Evolutionary conservation across 2,329 filamentous ascomycete genomes (phyloP), one percentile per base, ranked within the genome.

Genomic region (Teratosphaeria epicoccoides): DNA sequence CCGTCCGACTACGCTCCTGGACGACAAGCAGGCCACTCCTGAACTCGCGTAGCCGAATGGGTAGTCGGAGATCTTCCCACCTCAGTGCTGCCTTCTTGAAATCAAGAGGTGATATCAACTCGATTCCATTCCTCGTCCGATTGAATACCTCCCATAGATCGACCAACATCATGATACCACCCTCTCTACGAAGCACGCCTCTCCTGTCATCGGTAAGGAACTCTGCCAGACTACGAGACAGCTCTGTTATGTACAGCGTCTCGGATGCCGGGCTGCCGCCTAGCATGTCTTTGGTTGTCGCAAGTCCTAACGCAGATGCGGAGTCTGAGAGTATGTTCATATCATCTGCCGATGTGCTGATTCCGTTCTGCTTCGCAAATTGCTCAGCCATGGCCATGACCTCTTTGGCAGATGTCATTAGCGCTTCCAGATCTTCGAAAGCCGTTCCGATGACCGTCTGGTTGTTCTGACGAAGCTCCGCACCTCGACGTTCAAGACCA

Each of bases 321-420:
- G 88, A 94, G 64, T 94, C 85, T 1, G 85, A 87, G 7, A 94
- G 76, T 2, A 95, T 74, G 7, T 81, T 82, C 59, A 79, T 86
- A 10, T 88, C 82, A 66, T 93, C 88, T 0, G 80, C 77, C 6
- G 56, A 51, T 43, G 64, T 62, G 23, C 55, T 54, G 40, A 64
- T 67, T n/a, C 76, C 78, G 22, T 78, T 80, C 20, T 74, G 85
- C 11, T 81, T 76, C 1, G 88, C 83, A 60, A 97, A 91, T 14
- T 83, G 83, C 68, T 97, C 91, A 0, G 93, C 93, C 43, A 98
- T 82, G 4, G 89, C 88, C 48, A 97, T 85, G 47, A 98, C 88
- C 66, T 98, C 88, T 66, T 97, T 96, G 4, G 93, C 93, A 3
- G 91, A 96, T 2, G 90, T 88, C 91, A 97, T 98, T 33, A 98